Base-by-base conservation (phyloP, 164 flowering plant species). In the Houttuynia cordata region DNA sequence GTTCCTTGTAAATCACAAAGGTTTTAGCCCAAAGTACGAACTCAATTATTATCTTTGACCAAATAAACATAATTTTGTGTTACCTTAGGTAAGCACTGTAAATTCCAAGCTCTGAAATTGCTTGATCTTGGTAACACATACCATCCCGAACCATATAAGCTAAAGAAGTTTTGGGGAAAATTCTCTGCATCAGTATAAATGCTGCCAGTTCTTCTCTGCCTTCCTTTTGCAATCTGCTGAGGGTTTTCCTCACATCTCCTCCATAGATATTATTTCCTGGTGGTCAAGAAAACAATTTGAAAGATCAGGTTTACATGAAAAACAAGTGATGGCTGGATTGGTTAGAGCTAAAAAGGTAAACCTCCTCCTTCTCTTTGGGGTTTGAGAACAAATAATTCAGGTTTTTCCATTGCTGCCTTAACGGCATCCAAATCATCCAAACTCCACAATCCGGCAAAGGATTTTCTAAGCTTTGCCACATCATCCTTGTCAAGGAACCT, bases 361-460 rank as follows among this genome's bases (percentile, higher is more conserved):
- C 98, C 97, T 87, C 98, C 97, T 72, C 98, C 98, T 80, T 89
- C 97, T 77, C 98, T 81, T 70, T 92, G 98, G 53, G 98, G 98
- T 77, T 92, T 92, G 83, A 89, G 89, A 24, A 92, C 96, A 73
- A 74, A 92, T 30, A 80, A 51, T 49, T 84, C 84, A n/a, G 98
- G 97, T 45, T 57, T 78, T 69, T 84, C 82, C 59, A 86, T 82
- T 50, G 98, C 98, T 67, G 79, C 76, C 55, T 65, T 70, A 50
- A 84, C 55, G 19, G 80, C 75, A 40, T 73, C 74, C 10, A 79
- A 60, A 59, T 89, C 86, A 69, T 92, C 98, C 71, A 92, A 75
- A 75, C 96, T 84, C 98, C 98, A 92, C 64, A 92, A 73, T 18
- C 98, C 98, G 1, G 98, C 97, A 82, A 92, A 92, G 82, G 93